Conservation (phyloP, 345 rosid genomes). For the Populus simonii region DNA sequence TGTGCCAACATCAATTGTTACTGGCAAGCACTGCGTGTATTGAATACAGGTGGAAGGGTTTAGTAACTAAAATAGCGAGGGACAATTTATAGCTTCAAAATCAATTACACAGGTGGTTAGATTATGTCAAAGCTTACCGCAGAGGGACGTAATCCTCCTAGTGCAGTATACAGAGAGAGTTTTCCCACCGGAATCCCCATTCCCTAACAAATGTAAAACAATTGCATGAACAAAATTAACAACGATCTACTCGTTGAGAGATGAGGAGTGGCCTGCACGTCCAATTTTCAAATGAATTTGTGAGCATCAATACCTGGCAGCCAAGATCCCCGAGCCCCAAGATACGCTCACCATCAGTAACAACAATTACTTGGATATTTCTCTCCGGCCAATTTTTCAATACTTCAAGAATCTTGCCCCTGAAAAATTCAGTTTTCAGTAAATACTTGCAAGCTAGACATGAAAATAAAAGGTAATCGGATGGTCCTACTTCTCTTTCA, state of each 20-base stretch:
- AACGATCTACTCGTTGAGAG: background rate
- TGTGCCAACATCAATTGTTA: slow-evolving; percentile 40
- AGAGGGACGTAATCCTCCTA: slow-evolving; percentile 36
- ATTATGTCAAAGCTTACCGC: slow-evolving; percentile 17
- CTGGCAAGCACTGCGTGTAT: slow-evolving; percentile 27
- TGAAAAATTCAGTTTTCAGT: slow-evolving; percentile 23
- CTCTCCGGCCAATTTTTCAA: slow-evolving; percentile 95
- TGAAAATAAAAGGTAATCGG: background rate
- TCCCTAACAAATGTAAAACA: slow-evolving; percentile 21
- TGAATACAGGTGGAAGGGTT: background rate
- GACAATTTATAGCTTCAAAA: background rate
- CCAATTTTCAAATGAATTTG: background rate
- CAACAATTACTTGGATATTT: slow-evolving; percentile 91
- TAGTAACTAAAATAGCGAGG: background rate
- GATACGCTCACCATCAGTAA: slow-evolving; percentile 94
- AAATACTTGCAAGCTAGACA: slow-evolving; percentile 11
- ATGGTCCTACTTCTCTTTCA: slow-evolving; percentile 74
- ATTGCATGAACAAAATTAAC: background rate
- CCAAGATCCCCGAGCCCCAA: slow-evolving; percentile 99
- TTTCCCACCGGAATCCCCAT: slow-evolving; percentile 41
- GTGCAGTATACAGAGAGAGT: slow-evolving; percentile 32
- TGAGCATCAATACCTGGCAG: slow-evolving; percentile 65
- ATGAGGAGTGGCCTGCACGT: background rate
- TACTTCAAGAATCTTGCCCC: slow-evolving; percentile 90
- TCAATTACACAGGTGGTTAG: background rate